Evolutionary conservation across 768 basidiomycete species (phyloP).

Genomic region (Paxillus ammoniavirescens): DNA sequence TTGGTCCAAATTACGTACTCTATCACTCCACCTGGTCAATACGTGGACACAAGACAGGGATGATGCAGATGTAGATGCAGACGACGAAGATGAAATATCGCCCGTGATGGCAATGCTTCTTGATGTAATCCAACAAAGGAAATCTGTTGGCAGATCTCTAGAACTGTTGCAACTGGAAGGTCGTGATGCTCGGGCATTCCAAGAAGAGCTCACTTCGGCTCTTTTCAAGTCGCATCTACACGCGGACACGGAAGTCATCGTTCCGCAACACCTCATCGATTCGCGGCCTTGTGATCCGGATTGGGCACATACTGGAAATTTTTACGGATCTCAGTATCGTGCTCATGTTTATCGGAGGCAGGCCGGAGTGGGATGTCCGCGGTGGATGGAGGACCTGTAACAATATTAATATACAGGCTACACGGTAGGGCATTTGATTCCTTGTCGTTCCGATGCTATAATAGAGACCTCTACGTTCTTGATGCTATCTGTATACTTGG

Average conservation of each 20-base stretch:
- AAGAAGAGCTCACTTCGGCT: constrained; percentile 22
- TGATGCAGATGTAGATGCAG: constrained; percentile 31
- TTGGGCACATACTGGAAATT: constrained; percentile 27
- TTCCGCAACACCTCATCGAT: constrained; percentile 15
- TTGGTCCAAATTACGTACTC: constrained; percentile 30
- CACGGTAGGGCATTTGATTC: constrained; percentile 5
- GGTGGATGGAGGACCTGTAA: constrained; percentile 11
- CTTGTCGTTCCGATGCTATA: background rate
- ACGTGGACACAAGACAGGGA: constrained; percentile 32
- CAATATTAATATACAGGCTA: constrained; percentile 21
- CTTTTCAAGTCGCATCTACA: constrained; percentile 28
- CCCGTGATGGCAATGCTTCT: constrained; percentile 30
- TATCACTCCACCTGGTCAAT: constrained; percentile 26
- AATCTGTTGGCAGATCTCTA: constrained; percentile 28
- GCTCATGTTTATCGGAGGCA: constrained; percentile 31
- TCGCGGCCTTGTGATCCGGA: constrained; percentile 21
- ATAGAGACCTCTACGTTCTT: background rate
- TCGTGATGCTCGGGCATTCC: constrained; percentile 18
- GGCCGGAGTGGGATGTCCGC: constrained; percentile 23
- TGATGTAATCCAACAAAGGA: constrained; percentile 32
- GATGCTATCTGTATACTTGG: constrained; percentile 9
- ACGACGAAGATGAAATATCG: constrained; percentile 32
- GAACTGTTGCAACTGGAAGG: constrained; percentile 27
- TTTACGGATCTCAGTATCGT: constrained; percentile 33
- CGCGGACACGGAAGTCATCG: constrained; percentile 21